phyloP scores from a whole-genome alignment of 371 early-diverging fungal genomes.

The Mortierella sp. region DNA sequence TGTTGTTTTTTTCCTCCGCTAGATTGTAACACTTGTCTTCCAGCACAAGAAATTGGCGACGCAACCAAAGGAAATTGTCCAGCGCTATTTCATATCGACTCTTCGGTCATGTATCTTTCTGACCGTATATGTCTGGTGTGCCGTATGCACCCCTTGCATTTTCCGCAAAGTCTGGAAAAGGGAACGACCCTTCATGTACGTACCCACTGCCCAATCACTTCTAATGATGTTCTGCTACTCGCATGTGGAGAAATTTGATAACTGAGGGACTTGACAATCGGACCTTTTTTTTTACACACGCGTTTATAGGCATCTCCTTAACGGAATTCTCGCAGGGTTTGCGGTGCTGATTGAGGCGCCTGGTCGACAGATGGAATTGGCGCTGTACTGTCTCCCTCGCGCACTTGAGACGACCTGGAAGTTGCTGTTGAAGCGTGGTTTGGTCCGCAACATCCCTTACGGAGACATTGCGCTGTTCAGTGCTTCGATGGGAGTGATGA shows the following conservation, averaged over 20 bases:
- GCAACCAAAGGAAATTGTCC: slow-evolving; percentile 38
- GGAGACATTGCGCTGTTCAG: slow-evolving; percentile 78
- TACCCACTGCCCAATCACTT: too few relatives aligned
- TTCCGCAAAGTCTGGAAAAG: slow-evolving; percentile 66
- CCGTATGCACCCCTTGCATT: slow-evolving; percentile 74
- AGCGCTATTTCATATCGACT: slow-evolving; percentile 63
- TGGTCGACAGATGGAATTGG: slow-evolving; percentile 84
- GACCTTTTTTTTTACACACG: too few relatives aligned
- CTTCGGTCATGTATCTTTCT: slow-evolving; percentile 78
- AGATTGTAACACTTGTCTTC: slow-evolving; percentile 32
- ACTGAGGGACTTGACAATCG: too few relatives aligned
- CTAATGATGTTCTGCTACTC: too few relatives aligned
- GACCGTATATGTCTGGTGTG: slow-evolving; percentile 71
- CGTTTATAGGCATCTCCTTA: slow-evolving; percentile 67
- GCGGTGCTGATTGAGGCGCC: slow-evolving; percentile 82
- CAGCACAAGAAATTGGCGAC: slow-evolving; percentile 23
- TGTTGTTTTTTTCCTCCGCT: background rate
- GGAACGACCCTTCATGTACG: slow-evolving; percentile 68
- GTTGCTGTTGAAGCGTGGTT: slow-evolving; percentile 39
- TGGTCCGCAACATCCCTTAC: slow-evolving; percentile 61
- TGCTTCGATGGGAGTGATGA: slow-evolving; percentile 82
- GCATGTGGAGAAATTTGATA: too few relatives aligned
- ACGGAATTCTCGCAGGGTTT: slow-evolving; percentile 78
- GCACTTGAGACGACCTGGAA: slow-evolving; percentile 85
- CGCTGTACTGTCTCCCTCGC: slow-evolving; percentile 85